These are phyloP conservation scores for Pseudocercospora musae DNA, from an alignment of 2,329 filamentous ascomycete species.

Conservation along the genomic window DNA sequence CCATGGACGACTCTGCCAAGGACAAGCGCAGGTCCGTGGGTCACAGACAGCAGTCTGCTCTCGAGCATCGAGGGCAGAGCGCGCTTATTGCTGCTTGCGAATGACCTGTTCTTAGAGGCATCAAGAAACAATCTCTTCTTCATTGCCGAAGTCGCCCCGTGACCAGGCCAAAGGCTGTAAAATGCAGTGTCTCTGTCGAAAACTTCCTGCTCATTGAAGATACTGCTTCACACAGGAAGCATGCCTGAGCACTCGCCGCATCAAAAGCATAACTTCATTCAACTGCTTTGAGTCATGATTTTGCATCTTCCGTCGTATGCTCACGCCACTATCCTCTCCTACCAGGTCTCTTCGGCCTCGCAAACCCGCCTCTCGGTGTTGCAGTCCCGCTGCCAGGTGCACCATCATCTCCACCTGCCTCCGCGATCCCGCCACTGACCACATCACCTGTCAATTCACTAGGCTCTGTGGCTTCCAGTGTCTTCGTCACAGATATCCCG, in stretches of 20 bases:
- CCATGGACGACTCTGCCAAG: too few species aligned
- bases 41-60: too few species aligned
- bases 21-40: too few species aligned
- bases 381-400: slow-evolving; percentile 54
- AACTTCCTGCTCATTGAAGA: too few species aligned
- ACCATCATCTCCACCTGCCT: background rate
- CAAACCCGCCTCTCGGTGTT: slow-evolving; percentile 58
- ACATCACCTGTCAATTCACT: slow-evolving; percentile 66
- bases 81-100: too few species aligned
- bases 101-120: too few species aligned
- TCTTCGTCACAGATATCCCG: slow-evolving; percentile 66
- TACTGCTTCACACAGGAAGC: too few species aligned
- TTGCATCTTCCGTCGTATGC: background rate
- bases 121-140: too few species aligned
- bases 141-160: too few species aligned
- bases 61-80: too few species aligned
- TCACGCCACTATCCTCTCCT: slow-evolving; percentile 41
- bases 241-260: background rate
- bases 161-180: too few species aligned
- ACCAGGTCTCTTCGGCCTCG: slow-evolving; percentile 75
- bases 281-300: background rate
- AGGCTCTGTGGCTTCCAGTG: slow-evolving; percentile 62
- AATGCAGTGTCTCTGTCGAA: too few species aligned
- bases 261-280: background rate
- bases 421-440: slow-evolving; percentile 40